These are phyloP conservation scores for Thermothelomyces thermophilus DNA, from an alignment of 2,329 filamentous ascomycete genomes.

Conservation along the genomic window DNA sequence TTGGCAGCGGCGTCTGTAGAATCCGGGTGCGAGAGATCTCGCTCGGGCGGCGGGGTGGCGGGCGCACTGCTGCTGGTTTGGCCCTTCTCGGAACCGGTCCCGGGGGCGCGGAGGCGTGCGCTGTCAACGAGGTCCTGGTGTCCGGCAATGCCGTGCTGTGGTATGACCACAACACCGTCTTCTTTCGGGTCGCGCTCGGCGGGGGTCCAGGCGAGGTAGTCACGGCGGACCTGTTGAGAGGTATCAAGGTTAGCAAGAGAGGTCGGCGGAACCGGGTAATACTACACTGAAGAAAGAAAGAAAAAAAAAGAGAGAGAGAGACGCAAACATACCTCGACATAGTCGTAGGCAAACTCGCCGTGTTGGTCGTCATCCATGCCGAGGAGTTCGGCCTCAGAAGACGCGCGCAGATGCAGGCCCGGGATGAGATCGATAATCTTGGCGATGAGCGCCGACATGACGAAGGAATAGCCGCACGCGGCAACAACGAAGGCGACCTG, in stretches of 20 bases:
- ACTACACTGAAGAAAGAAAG: no score
- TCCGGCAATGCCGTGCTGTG: conserved; percentile 66
- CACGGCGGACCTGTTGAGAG: conserved; percentile 52
- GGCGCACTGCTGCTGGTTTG: background rate
- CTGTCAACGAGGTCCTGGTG: conserved; percentile 52
- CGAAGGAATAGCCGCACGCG: conserved; percentile 60
- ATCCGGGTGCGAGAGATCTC: background rate
- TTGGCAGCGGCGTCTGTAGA: background rate
- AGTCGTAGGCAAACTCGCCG: conserved; percentile 85
- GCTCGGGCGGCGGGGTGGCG: conserved; percentile 12
- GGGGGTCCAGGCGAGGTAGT: conserved; percentile 84
- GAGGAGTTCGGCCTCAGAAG: conserved; percentile 74
- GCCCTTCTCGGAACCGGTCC: conserved; percentile 4
- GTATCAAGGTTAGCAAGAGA: conserved; percentile 8
- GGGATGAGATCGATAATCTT: conserved; percentile 69
- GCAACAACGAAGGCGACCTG: conserved; percentile 72
- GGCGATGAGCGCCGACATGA: conserved; percentile 66
- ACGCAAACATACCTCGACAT: conserved; percentile 57
- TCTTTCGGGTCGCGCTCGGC: conserved; percentile 58
- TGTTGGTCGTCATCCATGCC: conserved; percentile 89
- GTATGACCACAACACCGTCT: conserved; percentile 51
- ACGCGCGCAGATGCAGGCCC: conserved; percentile 71
- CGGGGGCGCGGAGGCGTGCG: conserved; percentile 8
- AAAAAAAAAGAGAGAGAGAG: background rate
- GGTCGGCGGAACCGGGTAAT: no score